Evolutionary conservation across 1,139 yeast genomes (phyloP), one percentile per base, ranked within the genome.

Genomic region (Arxiozyma slooffiae): DNA sequence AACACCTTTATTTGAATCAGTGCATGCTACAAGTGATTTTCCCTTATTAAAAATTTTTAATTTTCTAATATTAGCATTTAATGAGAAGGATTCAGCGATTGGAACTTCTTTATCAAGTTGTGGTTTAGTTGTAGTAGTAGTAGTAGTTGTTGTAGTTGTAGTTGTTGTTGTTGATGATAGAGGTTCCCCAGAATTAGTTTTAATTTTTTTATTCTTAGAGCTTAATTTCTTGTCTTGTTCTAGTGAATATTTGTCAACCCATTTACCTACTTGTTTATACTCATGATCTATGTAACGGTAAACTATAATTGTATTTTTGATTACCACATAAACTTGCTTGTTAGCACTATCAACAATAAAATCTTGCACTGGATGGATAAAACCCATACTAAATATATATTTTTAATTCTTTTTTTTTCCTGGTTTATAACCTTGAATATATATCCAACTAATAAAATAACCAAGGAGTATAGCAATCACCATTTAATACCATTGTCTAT

Each of bases 1-100:
- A 16, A 82, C 82, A 2, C 95, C 81, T 67, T 90, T 90, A 62
- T 86, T 94, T 55, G 84, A 84, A 62, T 87, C 96, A 3, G 95
- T 82, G 40, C 87, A 81, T 1, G 81, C 85, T 34, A 86, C 71
- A 42, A 90, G 66, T 58, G 74, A 73, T 46, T 72, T 66, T 34
- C 78, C 87, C 60, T 80, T 74, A 24, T 71, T 64, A 17, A 83
- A 71, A 42, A 87, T 63, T 5, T 69, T 67, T 57, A 88, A 67
- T 22, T 80, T 76, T 63, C 94, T 77, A 49, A 90, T 78, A 57
- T 81, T 79, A 55, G 82, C 42, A 23, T 45, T 45, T 16, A 45
- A 45, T 22, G 48, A 26, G 34, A 45, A 36, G n/a, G 48, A 37
- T n/a, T 45, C 48, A 18, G 48, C 42, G 4, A 20, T n/a, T 16